Conservation (phyloP, 805 yeast species). For the Suhomyces sp. region DNA sequence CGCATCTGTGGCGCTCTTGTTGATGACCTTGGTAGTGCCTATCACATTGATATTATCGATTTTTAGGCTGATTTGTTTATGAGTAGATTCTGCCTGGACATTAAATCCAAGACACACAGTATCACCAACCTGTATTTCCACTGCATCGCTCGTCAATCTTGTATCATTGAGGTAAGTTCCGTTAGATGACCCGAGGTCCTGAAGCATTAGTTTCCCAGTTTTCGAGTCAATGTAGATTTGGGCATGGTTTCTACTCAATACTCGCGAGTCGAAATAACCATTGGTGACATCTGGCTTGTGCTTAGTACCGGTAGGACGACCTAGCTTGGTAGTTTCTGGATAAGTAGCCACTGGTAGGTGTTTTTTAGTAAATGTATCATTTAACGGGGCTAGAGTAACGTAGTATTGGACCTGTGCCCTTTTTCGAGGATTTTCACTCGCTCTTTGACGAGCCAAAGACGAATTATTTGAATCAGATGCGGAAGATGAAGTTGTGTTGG, state of each 20-base stretch:
- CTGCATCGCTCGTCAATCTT: conserved; percentile 61
- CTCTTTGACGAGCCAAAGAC: conserved; percentile 8
- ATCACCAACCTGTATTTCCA: conserved; percentile 75
- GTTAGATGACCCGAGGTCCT: conserved; percentile 87
- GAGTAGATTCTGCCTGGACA: conserved; percentile 65
- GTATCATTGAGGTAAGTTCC: conserved; percentile 88
- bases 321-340: conserved; percentile 84
- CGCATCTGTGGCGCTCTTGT: conserved; percentile 11
- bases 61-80: conserved; percentile 81
- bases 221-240: conserved; percentile 71
- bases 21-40: conserved; percentile 25
- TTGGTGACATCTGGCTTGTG: conserved; percentile 65
- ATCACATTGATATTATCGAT: conserved; percentile 72
- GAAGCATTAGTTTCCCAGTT: conserved; percentile 66
- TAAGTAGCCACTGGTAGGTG: conserved; percentile 72
- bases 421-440: conserved; percentile 19
- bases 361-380: conserved; percentile 80
- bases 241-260: conserved; percentile 91
- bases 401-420: conserved; percentile 45
- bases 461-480: conserved; percentile 10
- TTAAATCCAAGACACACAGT: conserved; percentile 93
- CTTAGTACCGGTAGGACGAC: conserved; percentile 79
- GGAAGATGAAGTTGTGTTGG: conserved; percentile 15
- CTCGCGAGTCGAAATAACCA: conserved; percentile 93
- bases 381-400: conserved; percentile 72